Conservation (phyloP, 306 rosid species). For the Aeschynomene evenia region DNA sequence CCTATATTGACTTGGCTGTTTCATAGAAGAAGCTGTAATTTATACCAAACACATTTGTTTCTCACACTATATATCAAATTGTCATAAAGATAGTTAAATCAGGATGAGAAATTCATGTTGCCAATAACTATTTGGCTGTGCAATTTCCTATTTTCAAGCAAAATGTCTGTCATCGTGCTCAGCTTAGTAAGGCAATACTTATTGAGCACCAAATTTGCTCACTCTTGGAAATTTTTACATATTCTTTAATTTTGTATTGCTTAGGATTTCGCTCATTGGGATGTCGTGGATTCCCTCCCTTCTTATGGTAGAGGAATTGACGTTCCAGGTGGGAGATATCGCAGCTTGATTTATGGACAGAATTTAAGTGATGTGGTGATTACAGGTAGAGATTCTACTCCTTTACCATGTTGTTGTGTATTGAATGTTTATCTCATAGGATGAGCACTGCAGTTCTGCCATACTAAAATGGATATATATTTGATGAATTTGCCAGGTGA, state of each 20-base stretch:
- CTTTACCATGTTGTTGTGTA: not conserved
- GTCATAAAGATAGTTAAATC: not conserved
- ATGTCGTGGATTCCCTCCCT: constrained; percentile 46
- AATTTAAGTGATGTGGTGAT: constrained; percentile 58
- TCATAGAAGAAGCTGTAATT: not conserved
- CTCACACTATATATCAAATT: not conserved
- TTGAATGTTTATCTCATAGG: constrained; percentile 5
- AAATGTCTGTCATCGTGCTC: too few relatives aligned
- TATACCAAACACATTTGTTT: not conserved
- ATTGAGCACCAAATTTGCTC: not conserved
- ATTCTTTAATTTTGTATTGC: not conserved
- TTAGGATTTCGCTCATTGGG: constrained; percentile 55
- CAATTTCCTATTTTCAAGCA: not conserved
- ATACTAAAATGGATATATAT: constrained; percentile 13
- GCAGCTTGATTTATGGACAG: constrained; percentile 55
- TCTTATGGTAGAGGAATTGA: constrained; percentile 58
- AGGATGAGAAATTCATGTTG: not conserved
- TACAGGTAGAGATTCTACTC: constrained; percentile 45
- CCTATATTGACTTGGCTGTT: not conserved
- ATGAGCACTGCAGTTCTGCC: not conserved
- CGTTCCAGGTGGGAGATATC: constrained; percentile 49
- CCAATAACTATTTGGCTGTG: not conserved
- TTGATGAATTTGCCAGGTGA: constrained; percentile 46
- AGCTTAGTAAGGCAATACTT: too few relatives aligned
- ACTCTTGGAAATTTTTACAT: not conserved